Percentiles rank a stretch among this genome's conserved stretches.
Conservation (phyloP, 257 asterid species). For the Capsicum baccatum region DNA sequence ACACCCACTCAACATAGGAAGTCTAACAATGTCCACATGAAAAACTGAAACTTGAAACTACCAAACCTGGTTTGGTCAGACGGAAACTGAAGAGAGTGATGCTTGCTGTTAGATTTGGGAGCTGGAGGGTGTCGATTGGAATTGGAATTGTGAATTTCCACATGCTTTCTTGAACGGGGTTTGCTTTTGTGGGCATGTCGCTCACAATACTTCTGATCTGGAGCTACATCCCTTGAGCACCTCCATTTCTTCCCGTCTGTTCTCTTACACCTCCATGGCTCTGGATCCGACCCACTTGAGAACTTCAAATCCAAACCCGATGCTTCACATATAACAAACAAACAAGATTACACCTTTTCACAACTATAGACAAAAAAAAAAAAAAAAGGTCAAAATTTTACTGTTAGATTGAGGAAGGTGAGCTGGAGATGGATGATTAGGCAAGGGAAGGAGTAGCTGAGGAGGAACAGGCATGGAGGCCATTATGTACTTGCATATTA, state of each 20-base stretch:
- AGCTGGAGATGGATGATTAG: conserved; percentile 32
- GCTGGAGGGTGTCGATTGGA: conserved; percentile 18
- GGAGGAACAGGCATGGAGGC: conserved; percentile 68
- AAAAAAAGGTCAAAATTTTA: conserved; percentile 16
- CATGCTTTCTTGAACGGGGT: conserved; percentile 54
- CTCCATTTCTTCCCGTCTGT: conserved; percentile 87
- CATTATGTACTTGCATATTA: conserved; percentile 59
- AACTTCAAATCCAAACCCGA: conserved; percentile 50
- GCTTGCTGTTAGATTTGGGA: conserved; percentile 6
- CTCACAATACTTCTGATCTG: conserved; percentile 46
- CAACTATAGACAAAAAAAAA: neutral
- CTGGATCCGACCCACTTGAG: conserved; percentile 59
- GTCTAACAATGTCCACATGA: neutral
- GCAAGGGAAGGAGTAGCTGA: conserved; percentile 46
- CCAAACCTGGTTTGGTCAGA: conserved; percentile 59
- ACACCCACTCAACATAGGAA: conserved; percentile 1
- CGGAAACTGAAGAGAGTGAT: conserved; percentile 35
- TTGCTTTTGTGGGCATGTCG: conserved; percentile 44
- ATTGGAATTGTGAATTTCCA: conserved; percentile 42
- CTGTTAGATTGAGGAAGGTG: conserved; percentile 53
- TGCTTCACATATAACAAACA: conserved; percentile 27
- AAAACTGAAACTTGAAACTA: neutral
- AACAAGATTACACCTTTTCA: neutral
- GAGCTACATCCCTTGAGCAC: conserved; percentile 47
- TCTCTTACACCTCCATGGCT: conserved; percentile 78